These are phyloP conservation scores for Xylariaceae sp. DNA, from an alignment of 2,329 filamentous ascomycete genomes.

Conservation along the genomic window DNA sequence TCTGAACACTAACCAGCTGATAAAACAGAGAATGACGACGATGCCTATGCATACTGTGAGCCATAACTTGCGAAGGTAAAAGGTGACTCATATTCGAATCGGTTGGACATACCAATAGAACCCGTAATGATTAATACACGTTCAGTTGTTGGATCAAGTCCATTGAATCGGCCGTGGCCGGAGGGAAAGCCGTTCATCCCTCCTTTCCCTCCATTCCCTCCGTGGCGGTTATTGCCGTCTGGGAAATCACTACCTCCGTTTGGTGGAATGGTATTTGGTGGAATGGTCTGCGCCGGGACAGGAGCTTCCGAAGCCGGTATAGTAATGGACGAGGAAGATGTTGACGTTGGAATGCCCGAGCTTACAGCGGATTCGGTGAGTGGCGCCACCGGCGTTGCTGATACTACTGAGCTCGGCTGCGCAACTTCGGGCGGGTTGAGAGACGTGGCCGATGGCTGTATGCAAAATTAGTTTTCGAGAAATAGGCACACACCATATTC, in stretches of 20 bases:
- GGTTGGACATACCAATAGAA: constrained; percentile 12
- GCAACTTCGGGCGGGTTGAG: not conserved
- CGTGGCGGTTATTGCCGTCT: not conserved
- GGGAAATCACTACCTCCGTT: too few species aligned
- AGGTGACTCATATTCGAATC: not conserved
- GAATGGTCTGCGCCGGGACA: not conserved
- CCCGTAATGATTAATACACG: constrained; percentile 33
- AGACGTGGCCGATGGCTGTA: constrained; percentile 2
- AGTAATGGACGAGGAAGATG: not conserved
- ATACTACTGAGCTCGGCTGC: not conserved
- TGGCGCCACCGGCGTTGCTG: not conserved
- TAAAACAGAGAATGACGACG: constrained; percentile 40
- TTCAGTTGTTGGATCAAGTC: not conserved
- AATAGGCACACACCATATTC: too few species aligned
- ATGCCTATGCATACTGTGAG: constrained; percentile 30
- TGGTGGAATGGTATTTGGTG: too few species aligned
- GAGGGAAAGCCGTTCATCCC: too few species aligned
- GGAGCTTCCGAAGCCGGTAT: not conserved
- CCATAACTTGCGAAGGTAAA: too few species aligned
- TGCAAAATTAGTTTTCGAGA: too few species aligned
- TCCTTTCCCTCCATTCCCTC: not conserved
- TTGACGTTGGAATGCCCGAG: not conserved
- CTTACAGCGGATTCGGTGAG: not conserved
- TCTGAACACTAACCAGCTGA: constrained; percentile 42
- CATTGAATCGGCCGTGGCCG: too few species aligned